These are phyloP conservation scores for Omphalea diandra DNA, from an alignment of 441 rosid genomes.

Conservation along the genomic window DNA sequence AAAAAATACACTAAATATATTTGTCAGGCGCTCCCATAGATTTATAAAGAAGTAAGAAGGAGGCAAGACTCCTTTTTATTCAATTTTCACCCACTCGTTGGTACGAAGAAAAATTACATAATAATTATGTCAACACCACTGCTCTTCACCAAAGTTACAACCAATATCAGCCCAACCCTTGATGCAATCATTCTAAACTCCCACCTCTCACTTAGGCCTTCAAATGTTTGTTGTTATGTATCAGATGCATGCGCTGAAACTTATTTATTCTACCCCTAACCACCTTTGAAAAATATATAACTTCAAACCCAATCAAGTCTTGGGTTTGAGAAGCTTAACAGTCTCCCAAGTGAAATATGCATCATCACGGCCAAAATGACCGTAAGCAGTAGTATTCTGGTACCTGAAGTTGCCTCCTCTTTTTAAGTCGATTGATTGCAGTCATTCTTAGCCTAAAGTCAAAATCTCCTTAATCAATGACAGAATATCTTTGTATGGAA, in stretches of 20 bases:
- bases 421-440: conserved; percentile 66
- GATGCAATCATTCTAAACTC: conserved; percentile 11
- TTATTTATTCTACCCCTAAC: too few species aligned
- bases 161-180: conserved; percentile 1
- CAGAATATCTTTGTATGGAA: conserved; percentile 65
- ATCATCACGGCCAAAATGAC: conserved; percentile 83
- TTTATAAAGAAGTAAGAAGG: too few species aligned
- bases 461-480: conserved; percentile 59
- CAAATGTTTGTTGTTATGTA: conserved; percentile 2
- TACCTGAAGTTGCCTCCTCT: too few species aligned
- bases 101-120: too few species aligned
- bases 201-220: conserved; percentile 1
- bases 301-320: conserved; percentile 37
- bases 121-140: too few species aligned
- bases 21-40: too few species aligned
- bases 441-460: conserved; percentile 88
- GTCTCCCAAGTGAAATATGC: too few species aligned
- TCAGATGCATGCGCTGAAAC: conserved; percentile 28
- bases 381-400: conserved; percentile 75
- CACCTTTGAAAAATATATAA: too few species aligned
- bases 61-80: too few species aligned
- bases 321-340: conserved; percentile 60
- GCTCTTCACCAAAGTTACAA: too few species aligned
- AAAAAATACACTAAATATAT: too few species aligned
- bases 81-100: too few species aligned